Evolutionary conservation across 495 filamentous ascomycete genomes (phyloP).

Genomic region (Usnea hakonensis): DNA sequence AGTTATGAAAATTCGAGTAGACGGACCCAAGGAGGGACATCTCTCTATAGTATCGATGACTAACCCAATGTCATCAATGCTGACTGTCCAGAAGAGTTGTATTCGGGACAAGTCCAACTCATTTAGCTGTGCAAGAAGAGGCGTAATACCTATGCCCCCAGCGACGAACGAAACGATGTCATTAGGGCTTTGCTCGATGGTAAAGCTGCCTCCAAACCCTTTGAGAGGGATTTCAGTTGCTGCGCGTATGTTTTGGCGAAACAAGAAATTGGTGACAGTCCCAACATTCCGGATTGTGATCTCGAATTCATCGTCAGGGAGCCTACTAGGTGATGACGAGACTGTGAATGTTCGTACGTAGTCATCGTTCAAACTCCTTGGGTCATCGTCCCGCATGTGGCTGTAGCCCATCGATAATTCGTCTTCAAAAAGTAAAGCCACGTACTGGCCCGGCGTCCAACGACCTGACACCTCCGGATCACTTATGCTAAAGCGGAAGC

Average conservation of each 20-base stretch:
- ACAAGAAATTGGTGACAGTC: slow-evolving; percentile 56
- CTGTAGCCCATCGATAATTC: slow-evolving; percentile 64
- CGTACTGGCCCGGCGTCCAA: slow-evolving; percentile 66
- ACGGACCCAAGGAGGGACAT: slow-evolving; percentile 42
- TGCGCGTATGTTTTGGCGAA: slow-evolving; percentile 43
- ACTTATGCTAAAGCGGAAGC: slow-evolving; percentile 54
- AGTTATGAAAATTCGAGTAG: slow-evolving; percentile 56
- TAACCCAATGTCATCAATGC: slow-evolving; percentile 51
- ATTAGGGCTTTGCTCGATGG: slow-evolving; percentile 32
- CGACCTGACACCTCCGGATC: slow-evolving; percentile 33
- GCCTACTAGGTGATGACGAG: slow-evolving; percentile 44
- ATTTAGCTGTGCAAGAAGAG: slow-evolving; percentile 56
- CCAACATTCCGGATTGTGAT: slow-evolving; percentile 64
- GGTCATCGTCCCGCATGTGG: slow-evolving; percentile 77
- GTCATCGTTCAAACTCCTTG: slow-evolving; percentile 71
- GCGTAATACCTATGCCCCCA: slow-evolving; percentile 76
- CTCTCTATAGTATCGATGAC: slow-evolving; percentile 51
- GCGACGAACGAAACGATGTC: slow-evolving; percentile 51
- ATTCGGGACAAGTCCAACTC: slow-evolving; percentile 39
- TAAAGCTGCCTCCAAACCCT: slow-evolving; percentile 66
- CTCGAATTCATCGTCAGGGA: slow-evolving; percentile 50
- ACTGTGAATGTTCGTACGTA: slow-evolving; percentile 76
- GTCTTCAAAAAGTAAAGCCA: slow-evolving; percentile 59
- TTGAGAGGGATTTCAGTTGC: slow-evolving; percentile 56
- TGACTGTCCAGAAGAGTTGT: slow-evolving; percentile 59